A percentile compares a stretch with the other conserved stretches of the same genome.
These are phyloP conservation scores for Ceratocystis lukuohia DNA, from an alignment of 2,329 filamentous ascomycete species.

Conservation along the genomic window DNA sequence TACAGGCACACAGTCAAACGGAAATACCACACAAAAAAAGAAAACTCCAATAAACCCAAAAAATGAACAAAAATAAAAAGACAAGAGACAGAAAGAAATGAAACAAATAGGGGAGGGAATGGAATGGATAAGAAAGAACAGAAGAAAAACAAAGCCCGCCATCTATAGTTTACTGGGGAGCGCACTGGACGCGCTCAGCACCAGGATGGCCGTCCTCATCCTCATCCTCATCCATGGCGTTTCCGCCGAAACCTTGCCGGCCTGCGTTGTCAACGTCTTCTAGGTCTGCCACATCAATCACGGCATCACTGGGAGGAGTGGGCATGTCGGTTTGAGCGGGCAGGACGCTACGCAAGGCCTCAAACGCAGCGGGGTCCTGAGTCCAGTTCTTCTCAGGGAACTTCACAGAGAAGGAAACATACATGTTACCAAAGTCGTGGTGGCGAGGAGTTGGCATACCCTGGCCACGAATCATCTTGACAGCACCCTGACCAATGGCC, in stretches of 20 bases:
- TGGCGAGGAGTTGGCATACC: constrained; percentile 95
- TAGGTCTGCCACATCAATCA: constrained; percentile 80
- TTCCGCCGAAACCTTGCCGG: constrained; percentile 51
- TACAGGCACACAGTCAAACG: not conserved
- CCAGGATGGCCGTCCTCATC: constrained; percentile 64
- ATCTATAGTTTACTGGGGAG: constrained; percentile 55
- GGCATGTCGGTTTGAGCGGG: constrained; percentile 52
- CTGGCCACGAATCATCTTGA: constrained; percentile 91
- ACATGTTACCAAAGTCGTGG: constrained; percentile 90
- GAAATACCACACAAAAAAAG: constrained; percentile 5
- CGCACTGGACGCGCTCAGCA: constrained; percentile 72
- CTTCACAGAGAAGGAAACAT: constrained; percentile 94
- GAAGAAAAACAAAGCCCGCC: constrained; percentile 5
- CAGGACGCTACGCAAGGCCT: constrained; percentile 71
- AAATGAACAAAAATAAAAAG: constrained; percentile 3
- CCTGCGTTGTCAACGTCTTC: constrained; percentile 67
- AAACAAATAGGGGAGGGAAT: not conserved
- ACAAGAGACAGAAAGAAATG: not conserved
- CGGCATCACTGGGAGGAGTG: constrained; percentile 64
- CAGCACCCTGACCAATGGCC: constrained; percentile 80
- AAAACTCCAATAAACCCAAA: constrained; percentile 9
- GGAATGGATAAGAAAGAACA: not conserved
- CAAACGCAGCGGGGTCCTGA: constrained; percentile 54
- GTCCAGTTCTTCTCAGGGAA: constrained; percentile 75
- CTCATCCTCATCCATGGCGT: constrained; percentile 52